phyloP scores from a whole-genome alignment of 1,284 basidiomycete species.

The Athelia psychrophila region DNA sequence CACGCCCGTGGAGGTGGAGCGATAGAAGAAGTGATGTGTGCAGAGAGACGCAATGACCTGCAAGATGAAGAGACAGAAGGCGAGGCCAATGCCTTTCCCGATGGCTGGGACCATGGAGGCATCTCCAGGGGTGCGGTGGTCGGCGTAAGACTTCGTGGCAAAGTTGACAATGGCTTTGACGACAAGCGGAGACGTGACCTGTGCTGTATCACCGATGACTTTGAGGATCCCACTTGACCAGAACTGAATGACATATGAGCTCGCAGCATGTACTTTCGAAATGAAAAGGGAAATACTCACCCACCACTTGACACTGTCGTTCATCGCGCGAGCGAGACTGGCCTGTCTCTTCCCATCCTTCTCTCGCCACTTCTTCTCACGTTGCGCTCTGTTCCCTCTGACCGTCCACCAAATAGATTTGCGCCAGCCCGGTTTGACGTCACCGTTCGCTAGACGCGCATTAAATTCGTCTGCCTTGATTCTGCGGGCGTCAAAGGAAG shows the following conservation, averaged over 20 bases:
- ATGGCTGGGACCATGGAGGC: slow-evolving; percentile 46
- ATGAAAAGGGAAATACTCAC: not conserved
- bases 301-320: slow-evolving; percentile 79
- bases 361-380: slow-evolving; percentile 64
- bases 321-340: slow-evolving; percentile 73
- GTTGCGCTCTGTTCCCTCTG: slow-evolving; percentile 46
- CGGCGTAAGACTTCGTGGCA: slow-evolving; percentile 60
- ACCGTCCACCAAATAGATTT: slow-evolving; percentile 60
- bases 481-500: slow-evolving; percentile 63
- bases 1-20: slow-evolving; percentile 72
- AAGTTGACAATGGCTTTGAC: slow-evolving; percentile 81
- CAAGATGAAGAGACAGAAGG: slow-evolving; percentile 69
- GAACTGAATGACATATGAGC: slow-evolving; percentile 37
- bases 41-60: slow-evolving; percentile 70
- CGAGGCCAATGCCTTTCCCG: slow-evolving; percentile 74
- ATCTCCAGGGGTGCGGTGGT: slow-evolving; percentile 41
- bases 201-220: slow-evolving; percentile 67
- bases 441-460: slow-evolving; percentile 56
- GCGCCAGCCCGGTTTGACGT: slow-evolving; percentile 54
- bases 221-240: slow-evolving; percentile 82
- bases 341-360: slow-evolving; percentile 62
- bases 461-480: slow-evolving; percentile 71
- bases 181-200: slow-evolving; percentile 76
- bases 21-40: slow-evolving; percentile 82
- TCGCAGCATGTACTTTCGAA: not conserved